Evolutionary conservation across 179 eudicot species (phyloP).

Genomic region (Beta macrorhiza): DNA sequence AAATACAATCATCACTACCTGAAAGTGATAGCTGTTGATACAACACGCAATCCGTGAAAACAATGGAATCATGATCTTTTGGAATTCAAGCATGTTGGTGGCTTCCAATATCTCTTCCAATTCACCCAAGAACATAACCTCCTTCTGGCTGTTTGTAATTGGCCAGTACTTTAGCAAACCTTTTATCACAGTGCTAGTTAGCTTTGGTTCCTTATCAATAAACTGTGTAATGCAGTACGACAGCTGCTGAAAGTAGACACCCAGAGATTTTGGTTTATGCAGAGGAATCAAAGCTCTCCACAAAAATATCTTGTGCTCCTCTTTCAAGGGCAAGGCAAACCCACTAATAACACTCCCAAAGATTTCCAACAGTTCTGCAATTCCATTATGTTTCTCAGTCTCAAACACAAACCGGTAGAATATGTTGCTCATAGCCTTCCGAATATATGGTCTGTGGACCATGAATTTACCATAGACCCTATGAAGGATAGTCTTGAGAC

Average conservation of each 20-base stretch:
- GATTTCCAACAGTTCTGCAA: conserved; percentile 80
- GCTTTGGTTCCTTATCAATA: conserved; percentile 77
- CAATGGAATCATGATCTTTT: conserved; percentile 71
- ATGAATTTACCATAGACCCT: conserved; percentile 88
- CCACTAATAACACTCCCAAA: conserved; percentile 91
- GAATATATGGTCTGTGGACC: conserved; percentile 81
- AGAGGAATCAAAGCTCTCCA: conserved; percentile 73
- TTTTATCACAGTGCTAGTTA: conserved; percentile 59
- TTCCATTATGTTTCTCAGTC: conserved; percentile 79
- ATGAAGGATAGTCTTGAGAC: conserved; percentile 75
- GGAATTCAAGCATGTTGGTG: conserved; percentile 67
- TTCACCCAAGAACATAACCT: conserved; percentile 87
- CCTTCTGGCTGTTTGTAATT: conserved; percentile 82
- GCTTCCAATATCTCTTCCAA: conserved; percentile 79
- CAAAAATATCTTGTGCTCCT: conserved; percentile 82
- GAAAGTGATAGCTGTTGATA: conserved; percentile 85
- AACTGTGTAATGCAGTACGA: conserved; percentile 76
- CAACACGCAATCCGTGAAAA: conserved; percentile 73
- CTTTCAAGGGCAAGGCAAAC: conserved; percentile 86
- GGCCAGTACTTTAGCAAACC: conserved; percentile 91
- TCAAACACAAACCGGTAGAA: conserved; percentile 73
- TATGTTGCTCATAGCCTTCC: conserved; percentile 80
- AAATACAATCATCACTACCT: conserved; percentile 40
- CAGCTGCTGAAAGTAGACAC: conserved; percentile 72
- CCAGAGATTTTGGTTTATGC: conserved; percentile 77